phyloP scores from a whole-genome alignment of 345 rosid species.

The Gossypium thurberi region DNA sequence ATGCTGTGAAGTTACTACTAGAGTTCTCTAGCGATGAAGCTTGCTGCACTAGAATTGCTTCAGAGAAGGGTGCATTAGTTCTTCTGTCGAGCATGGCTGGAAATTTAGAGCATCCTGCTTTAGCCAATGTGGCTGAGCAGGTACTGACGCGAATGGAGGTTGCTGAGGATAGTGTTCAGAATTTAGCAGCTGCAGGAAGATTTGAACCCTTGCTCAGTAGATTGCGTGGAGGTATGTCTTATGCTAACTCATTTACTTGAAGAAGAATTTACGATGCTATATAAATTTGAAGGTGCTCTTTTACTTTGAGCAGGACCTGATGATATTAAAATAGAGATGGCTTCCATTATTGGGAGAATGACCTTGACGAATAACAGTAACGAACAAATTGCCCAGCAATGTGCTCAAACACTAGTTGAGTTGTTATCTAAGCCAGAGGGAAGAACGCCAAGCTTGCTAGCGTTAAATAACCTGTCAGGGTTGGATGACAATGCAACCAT shows the following conservation, averaged over 20 bases:
- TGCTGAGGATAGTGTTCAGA: slow-evolving; percentile 26
- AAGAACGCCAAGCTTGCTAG: slow-evolving; percentile 29
- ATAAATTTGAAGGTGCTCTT: neutral
- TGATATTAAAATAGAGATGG: slow-evolving; percentile 35
- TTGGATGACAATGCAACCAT: slow-evolving; percentile 34
- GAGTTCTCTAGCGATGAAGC: slow-evolving; percentile 32
- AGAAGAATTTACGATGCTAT: neutral
- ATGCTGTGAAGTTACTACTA: slow-evolving; percentile 35
- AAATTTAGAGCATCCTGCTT: slow-evolving; percentile 32
- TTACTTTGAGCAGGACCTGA: slow-evolving; percentile 28
- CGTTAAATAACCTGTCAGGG: slow-evolving; percentile 35
- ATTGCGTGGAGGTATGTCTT: slow-evolving; percentile 24
- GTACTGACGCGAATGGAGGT: slow-evolving; percentile 30
- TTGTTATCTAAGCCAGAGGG: slow-evolving; percentile 24
- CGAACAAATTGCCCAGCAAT: slow-evolving; percentile 31
- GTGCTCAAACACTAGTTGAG: slow-evolving; percentile 26
- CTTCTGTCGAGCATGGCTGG: slow-evolving; percentile 40
- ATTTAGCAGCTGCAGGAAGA: slow-evolving; percentile 37
- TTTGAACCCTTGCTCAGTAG: slow-evolving; percentile 37
- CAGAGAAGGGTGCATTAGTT: slow-evolving; percentile 40
- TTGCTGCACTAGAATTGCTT: slow-evolving; percentile 28
- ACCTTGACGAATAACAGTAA: slow-evolving; percentile 33
- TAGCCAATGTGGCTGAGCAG: slow-evolving; percentile 36
- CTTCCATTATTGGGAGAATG: slow-evolving; percentile 36
- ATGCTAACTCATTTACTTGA: neutral